Evolutionary conservation across 257 asterid species (phyloP).

Genomic region (Gentiana straminea): DNA sequence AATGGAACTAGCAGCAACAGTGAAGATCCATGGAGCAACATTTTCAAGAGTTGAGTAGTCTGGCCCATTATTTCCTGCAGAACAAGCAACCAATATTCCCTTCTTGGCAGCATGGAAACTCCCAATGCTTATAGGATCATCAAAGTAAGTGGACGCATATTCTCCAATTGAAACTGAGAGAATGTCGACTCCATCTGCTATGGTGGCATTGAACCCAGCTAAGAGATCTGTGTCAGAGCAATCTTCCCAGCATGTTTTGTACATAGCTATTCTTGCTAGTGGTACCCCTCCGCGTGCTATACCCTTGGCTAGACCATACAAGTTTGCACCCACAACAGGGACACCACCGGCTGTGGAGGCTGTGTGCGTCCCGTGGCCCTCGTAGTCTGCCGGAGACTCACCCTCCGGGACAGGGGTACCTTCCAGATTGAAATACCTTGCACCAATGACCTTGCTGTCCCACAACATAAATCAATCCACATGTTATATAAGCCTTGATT

Average conservation of each 20-base stretch:
- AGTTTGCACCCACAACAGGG: conserved; percentile 30
- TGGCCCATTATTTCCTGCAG: conserved; percentile 23
- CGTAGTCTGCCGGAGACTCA: conserved; percentile 33
- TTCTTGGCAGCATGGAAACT: conserved; percentile 24
- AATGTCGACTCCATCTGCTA: conserved; percentile 63
- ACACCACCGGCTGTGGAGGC: conserved; percentile 64
- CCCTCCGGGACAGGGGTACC: background rate
- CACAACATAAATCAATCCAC: background rate
- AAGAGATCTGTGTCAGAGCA: conserved; percentile 42
- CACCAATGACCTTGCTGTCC: conserved; percentile 73
- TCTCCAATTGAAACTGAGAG: conserved; percentile 68
- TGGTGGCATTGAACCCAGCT: conserved; percentile 68
- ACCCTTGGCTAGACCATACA: conserved; percentile 43
- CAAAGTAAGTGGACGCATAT: background rate
- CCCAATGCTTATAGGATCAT: conserved; percentile 15
- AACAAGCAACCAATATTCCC: conserved; percentile 15
- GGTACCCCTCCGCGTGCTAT: conserved; percentile 75
- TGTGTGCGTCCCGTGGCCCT: conserved; percentile 87
- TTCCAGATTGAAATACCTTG: conserved; percentile 33
- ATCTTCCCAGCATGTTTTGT: conserved; percentile 56
- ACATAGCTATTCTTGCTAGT: conserved; percentile 54
- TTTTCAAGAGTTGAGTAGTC: conserved; percentile 5
- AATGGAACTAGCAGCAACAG: conserved; percentile 20
- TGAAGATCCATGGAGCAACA: conserved; percentile 24
- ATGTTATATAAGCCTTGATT: too few species aligned